Conservation (phyloP, 352 stramenopile species). For the Globisporangium barbulae region DNA sequence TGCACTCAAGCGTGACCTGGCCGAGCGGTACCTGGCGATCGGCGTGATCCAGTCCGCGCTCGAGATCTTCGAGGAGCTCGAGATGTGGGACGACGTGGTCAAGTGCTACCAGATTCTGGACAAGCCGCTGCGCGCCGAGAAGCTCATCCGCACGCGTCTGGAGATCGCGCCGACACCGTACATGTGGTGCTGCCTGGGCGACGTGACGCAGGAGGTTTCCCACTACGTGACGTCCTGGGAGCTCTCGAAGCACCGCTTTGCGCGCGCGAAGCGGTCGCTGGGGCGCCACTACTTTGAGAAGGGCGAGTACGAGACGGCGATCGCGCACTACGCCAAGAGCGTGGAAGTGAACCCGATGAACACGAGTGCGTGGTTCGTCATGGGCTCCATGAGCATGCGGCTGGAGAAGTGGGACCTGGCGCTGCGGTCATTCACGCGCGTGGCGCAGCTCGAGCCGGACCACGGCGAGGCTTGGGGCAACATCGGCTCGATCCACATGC, state of each 20-base stretch:
- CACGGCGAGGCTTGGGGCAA: constrained; percentile 95
- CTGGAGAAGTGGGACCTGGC: constrained; percentile 82
- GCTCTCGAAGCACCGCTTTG: constrained; percentile 89
- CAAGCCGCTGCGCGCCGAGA: constrained; percentile 87
- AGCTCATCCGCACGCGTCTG: constrained; percentile 87
- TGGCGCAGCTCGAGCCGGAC: constrained; percentile 93
- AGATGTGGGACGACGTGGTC: constrained; percentile 96
- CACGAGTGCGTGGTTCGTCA: constrained; percentile 90
- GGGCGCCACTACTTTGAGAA: constrained; percentile 89
- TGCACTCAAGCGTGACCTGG: constrained; percentile 91
- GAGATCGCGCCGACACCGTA: constrained; percentile 84
- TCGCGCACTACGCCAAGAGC: constrained; percentile 80
- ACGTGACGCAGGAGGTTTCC: constrained; percentile 87
- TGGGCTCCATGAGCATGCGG: constrained; percentile 91
- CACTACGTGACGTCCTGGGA: constrained; percentile 92
- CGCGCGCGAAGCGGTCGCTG: constrained; percentile 89
- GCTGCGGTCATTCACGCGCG: constrained; percentile 88
- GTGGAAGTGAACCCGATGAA: constrained; percentile 89
- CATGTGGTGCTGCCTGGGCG: constrained; percentile 93
- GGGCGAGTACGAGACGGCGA: constrained; percentile 70
- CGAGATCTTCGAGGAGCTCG: constrained; percentile 92
- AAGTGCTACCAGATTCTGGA: constrained; percentile 94
- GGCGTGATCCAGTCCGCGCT: constrained; percentile 87
- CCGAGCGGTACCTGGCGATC: constrained; percentile 91
- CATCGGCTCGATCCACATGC: constrained; percentile 92